These are phyloP conservation scores for Suillus subluteus DNA, from an alignment of 768 basidiomycete genomes.

Conservation along the genomic window DNA sequence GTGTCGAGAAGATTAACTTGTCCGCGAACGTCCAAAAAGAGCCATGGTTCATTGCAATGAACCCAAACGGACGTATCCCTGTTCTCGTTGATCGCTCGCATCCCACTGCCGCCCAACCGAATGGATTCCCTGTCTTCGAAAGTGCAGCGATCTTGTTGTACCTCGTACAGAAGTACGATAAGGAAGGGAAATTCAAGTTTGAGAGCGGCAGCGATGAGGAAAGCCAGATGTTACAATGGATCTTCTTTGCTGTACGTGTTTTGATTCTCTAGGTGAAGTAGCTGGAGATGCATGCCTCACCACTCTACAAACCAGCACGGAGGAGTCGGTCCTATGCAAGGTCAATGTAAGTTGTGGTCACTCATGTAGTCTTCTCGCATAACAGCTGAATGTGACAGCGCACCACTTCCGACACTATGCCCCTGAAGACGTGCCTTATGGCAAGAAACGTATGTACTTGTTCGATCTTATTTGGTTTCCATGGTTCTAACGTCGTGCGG, in stretches of 20 bases:
- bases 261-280: neutral
- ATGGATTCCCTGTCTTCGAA: slow-evolving; percentile 74
- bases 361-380: slow-evolving; percentile 12
- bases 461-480: neutral
- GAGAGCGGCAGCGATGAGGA: slow-evolving; percentile 61
- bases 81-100: slow-evolving; percentile 63
- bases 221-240: slow-evolving; percentile 82
- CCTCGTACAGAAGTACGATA: slow-evolving; percentile 81
- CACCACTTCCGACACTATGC: slow-evolving; percentile 72
- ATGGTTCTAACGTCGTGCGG: slow-evolving; percentile 25
- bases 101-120: slow-evolving; percentile 23
- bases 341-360: slow-evolving; percentile 45
- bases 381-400: slow-evolving; percentile 38
- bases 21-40: slow-evolving; percentile 77
- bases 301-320: slow-evolving; percentile 55
- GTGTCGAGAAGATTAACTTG: slow-evolving; percentile 58
- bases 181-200: slow-evolving; percentile 71
- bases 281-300: neutral
- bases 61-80: slow-evolving; percentile 78
- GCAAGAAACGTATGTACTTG: slow-evolving; percentile 55
- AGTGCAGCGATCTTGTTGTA: slow-evolving; percentile 85
- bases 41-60: slow-evolving; percentile 75
- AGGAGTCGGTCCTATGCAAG: slow-evolving; percentile 88
- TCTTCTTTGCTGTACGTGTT: slow-evolving; percentile 72
- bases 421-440: slow-evolving; percentile 70